These are phyloP conservation scores for Trichoderma lentiforme DNA, from an alignment of 2,329 filamentous ascomycete species.

Conservation along the genomic window DNA sequence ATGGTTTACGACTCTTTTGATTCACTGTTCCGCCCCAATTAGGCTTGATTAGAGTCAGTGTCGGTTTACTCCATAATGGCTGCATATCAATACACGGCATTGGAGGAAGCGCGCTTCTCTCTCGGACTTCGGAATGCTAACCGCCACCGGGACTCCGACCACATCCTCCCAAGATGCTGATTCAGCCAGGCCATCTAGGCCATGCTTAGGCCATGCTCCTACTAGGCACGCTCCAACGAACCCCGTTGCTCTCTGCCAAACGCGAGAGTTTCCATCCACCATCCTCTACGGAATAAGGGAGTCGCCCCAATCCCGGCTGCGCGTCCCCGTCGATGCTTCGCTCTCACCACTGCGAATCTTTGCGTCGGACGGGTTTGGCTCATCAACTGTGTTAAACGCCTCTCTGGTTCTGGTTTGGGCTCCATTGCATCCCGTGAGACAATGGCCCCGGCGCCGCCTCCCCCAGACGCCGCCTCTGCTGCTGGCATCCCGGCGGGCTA, in stretches of 20 bases:
- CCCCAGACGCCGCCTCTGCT: slow-evolving; percentile 4
- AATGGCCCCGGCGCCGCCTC: slow-evolving; percentile 16
- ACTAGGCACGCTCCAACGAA: not conserved
- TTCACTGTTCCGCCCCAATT: not conserved
- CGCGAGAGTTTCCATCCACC: not conserved
- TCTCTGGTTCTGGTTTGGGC: not conserved
- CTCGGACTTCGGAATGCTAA: slow-evolving; percentile 2
- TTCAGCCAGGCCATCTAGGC: not conserved
- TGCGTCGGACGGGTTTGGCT: slow-evolving; percentile 9
- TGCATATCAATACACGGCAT: not conserved
- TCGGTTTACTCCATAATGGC: not conserved
- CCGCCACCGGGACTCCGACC: not conserved
- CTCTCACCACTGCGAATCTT: not conserved
- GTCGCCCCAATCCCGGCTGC: slow-evolving; percentile 12
- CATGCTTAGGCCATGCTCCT: no score
- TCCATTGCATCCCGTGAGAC: not conserved
- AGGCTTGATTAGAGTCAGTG: not conserved
- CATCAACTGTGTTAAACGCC: not conserved
- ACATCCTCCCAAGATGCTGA: not conserved
- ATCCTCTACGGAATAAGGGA: not conserved
- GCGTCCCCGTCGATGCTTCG: not conserved
- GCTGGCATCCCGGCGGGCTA: slow-evolving; percentile 37
- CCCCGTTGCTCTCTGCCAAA: not conserved
- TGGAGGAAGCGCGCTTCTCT: not conserved
- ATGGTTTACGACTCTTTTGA: not conserved